phyloP scores from a whole-genome alignment of 2,329 filamentous ascomycete species.

The Neofusicoccum cordaticola region DNA sequence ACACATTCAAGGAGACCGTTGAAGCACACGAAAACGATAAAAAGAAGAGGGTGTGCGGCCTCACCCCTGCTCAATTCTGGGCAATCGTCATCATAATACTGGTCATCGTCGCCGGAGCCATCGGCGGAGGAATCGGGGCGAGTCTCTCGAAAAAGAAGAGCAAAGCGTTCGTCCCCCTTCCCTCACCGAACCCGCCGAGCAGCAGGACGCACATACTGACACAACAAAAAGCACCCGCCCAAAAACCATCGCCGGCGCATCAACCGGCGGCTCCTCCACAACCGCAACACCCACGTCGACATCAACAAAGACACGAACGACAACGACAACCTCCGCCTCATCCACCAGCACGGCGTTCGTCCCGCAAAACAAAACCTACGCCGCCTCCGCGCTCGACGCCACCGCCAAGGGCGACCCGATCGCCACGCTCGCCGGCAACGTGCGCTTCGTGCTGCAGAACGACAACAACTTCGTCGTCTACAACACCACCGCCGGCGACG shows the following conservation, averaged over 20 bases:
- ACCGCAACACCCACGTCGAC: neutral
- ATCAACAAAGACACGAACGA: neutral
- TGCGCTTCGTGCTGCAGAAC: neutral
- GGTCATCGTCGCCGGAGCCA: neutral
- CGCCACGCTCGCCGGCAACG: neutral
- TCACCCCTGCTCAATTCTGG: neutral
- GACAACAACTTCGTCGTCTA: conserved; percentile 5
- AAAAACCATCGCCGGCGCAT: neutral
- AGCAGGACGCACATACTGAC: too few relatives aligned
- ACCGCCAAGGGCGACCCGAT: neutral
- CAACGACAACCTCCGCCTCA: neutral
- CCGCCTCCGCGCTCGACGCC: neutral
- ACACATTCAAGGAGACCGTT: neutral
- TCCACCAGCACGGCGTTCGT: neutral
- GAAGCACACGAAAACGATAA: neutral
- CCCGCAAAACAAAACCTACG: neutral
- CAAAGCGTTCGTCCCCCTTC: too few relatives aligned
- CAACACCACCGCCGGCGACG: neutral
- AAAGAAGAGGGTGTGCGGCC: neutral
- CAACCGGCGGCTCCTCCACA: neutral
- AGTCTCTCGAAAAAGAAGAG: neutral
- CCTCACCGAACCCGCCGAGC: too few relatives aligned
- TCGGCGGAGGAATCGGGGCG: neutral
- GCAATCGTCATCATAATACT: neutral
- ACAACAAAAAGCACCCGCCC: neutral